Percentiles rank a stretch among this genome's conserved stretches.
Evolutionary conservation across 2,329 filamentous ascomycete genomes (phyloP).

Genomic region (Cytospora schulzeri): DNA sequence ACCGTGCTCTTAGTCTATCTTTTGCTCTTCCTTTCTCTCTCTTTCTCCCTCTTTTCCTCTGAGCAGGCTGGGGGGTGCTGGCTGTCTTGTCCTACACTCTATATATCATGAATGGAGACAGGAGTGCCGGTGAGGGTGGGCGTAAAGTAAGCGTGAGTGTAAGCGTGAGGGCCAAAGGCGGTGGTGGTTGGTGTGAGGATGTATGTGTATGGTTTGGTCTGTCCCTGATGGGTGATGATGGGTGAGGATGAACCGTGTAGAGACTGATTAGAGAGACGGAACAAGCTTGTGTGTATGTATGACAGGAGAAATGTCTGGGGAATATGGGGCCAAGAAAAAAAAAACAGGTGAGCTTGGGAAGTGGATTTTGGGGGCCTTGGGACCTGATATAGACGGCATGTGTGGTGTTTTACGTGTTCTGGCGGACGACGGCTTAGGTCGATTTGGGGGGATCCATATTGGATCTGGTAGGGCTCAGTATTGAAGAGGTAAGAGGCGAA

Average conservation of each 20-base stretch:
- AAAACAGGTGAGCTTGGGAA: conserved; percentile 17
- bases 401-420: conserved; percentile 26
- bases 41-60: background rate
- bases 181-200: background rate
- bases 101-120: background rate
- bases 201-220: background rate
- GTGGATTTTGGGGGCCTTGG: conserved; percentile 23
- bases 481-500: conserved; percentile 16
- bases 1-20: background rate
- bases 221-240: background rate
- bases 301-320: conserved; percentile 14
- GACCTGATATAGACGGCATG: conserved; percentile 24
- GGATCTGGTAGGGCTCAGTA: conserved; percentile 22
- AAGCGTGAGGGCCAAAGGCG: background rate
- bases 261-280: background rate
- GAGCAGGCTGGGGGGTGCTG: background rate
- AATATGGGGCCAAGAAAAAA: conserved; percentile 16
- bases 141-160: background rate
- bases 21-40: background rate
- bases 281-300: conserved; percentile 1
- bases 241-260: conserved; percentile 5
- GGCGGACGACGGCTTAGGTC: conserved; percentile 21
- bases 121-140: background rate
- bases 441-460: conserved; percentile 22
- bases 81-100: background rate